Evolutionary conservation across 2,329 filamentous ascomycete genomes (phyloP).

Genomic region (Colletotrichum abscissum): DNA sequence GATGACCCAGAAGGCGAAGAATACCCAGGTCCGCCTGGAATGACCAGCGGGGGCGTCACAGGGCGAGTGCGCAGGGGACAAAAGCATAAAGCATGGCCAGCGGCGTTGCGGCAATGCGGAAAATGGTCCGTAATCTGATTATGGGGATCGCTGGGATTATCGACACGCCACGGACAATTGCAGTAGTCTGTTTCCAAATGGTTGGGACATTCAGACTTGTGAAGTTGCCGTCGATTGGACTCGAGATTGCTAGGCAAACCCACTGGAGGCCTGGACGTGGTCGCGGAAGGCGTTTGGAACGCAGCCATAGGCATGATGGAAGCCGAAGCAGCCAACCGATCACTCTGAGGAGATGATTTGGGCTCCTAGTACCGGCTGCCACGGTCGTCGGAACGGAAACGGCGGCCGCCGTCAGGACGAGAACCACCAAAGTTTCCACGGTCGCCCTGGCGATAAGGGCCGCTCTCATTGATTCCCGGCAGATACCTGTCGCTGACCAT

Average conservation of each 20-base stretch:
- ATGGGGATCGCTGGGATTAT: background rate
- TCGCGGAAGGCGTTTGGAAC: background rate
- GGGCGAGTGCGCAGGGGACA: background rate
- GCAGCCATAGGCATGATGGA: too few relatives aligned
- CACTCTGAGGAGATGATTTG: background rate
- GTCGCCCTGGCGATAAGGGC: constrained; percentile 38
- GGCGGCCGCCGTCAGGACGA: constrained; percentile 37
- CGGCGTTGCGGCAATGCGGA: background rate
- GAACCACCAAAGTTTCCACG: constrained; percentile 36
- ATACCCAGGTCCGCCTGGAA: background rate
- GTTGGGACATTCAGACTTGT: background rate
- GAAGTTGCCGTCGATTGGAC: background rate
- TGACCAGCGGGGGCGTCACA: background rate
- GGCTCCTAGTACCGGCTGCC: constrained; percentile 20
- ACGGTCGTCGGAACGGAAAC: constrained; percentile 35
- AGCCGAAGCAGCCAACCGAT: background rate
- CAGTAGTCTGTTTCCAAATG: background rate
- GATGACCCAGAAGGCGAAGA: background rate
- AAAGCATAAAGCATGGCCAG: background rate
- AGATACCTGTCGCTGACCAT: constrained; percentile 48
- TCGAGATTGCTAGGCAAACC: background rate
- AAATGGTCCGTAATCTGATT: background rate
- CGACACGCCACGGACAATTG: background rate
- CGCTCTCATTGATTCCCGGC: constrained; percentile 40
- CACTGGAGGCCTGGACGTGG: too few relatives aligned